A percentile compares a stretch with the other conserved stretches of the same genome.
Evolutionary conservation across 1,139 yeast species (phyloP).

Genomic region (Sugiyamaella paludigena): DNA sequence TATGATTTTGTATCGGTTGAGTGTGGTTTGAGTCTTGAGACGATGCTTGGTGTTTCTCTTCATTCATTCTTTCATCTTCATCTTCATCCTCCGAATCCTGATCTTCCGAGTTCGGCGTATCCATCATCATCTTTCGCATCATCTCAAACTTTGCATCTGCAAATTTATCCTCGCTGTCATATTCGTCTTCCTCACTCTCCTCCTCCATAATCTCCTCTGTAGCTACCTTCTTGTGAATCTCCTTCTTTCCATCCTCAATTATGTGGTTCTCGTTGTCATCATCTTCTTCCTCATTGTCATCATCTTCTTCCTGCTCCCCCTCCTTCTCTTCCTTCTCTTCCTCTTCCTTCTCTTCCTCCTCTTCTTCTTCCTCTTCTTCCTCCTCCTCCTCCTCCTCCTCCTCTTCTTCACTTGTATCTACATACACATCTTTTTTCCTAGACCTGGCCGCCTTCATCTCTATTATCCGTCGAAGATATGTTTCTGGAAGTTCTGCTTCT

Average conservation of each 20-base stretch:
- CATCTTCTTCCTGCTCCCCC: background rate
- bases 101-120: background rate
- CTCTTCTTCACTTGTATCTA: background rate
- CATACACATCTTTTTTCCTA: background rate
- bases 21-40: too few species aligned
- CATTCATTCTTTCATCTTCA: background rate
- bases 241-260: too few species aligned
- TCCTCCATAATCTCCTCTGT: background rate
- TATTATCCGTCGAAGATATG: background rate
- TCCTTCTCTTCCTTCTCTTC: background rate
- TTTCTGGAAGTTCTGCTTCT: slow-evolving; percentile 8
- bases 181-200: background rate
- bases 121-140: background rate
- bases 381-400: background rate
- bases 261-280: background rate
- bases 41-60: background rate
- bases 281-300: background rate
- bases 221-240: background rate
- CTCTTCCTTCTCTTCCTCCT: background rate
- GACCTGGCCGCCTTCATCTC: background rate
- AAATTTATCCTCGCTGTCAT: background rate
- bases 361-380: background rate
- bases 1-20: too few species aligned
- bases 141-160: background rate
- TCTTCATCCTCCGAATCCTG: background rate